A percentile compares a stretch with the other conserved stretches of the same genome.
Conservation (phyloP, 2,329 filamentous ascomycete genomes). For the Cladosporium sp. region DNA sequence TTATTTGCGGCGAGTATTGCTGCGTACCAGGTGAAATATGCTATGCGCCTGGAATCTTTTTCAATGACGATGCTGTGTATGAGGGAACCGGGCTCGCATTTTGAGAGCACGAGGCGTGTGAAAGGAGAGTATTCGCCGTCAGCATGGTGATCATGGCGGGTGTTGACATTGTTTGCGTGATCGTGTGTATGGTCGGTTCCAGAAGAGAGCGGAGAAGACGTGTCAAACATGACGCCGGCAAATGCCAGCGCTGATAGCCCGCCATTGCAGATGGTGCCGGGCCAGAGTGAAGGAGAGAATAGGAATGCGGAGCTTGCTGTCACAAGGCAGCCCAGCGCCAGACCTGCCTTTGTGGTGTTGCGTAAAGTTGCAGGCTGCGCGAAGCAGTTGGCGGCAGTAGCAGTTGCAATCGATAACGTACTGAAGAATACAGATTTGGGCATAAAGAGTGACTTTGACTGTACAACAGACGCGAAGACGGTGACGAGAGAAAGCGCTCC, state of each 20-base stretch:
- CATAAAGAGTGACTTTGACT: slow-evolving; percentile 28
- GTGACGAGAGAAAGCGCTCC: slow-evolving; percentile 32
- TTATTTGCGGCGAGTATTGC: neutral
- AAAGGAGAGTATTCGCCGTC: slow-evolving; percentile 56
- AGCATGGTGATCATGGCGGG: slow-evolving; percentile 28
- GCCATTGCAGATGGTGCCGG: slow-evolving; percentile 29
- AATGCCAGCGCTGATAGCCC: slow-evolving; percentile 31
- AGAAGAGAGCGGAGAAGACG: slow-evolving; percentile 24
- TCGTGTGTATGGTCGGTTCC: slow-evolving; percentile 25
- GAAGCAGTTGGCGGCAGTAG: slow-evolving; percentile 38
- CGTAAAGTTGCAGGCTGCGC: slow-evolving; percentile 37
- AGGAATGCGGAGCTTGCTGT: slow-evolving; percentile 30
- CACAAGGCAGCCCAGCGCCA: slow-evolving; percentile 28
- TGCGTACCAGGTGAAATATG: slow-evolving; percentile 87
- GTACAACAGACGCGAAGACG: slow-evolving; percentile 30
- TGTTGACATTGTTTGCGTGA: slow-evolving; percentile 26
- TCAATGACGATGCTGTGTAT: slow-evolving; percentile 81
- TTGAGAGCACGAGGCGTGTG: slow-evolving; percentile 65
- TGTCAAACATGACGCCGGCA: slow-evolving; percentile 37
- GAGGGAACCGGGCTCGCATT: slow-evolving; percentile 66
- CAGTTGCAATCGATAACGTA: slow-evolving; percentile 36
- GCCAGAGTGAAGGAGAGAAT: slow-evolving; percentile 30
- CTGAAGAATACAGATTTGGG: slow-evolving; percentile 33
- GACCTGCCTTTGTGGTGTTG: slow-evolving; percentile 29
- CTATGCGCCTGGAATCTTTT: slow-evolving; percentile 88